Percentiles rank a stretch among this genome's conserved stretches.
Conservation (phyloP, 192 early-diverging fungal species). For the Coemansia sp. region DNA sequence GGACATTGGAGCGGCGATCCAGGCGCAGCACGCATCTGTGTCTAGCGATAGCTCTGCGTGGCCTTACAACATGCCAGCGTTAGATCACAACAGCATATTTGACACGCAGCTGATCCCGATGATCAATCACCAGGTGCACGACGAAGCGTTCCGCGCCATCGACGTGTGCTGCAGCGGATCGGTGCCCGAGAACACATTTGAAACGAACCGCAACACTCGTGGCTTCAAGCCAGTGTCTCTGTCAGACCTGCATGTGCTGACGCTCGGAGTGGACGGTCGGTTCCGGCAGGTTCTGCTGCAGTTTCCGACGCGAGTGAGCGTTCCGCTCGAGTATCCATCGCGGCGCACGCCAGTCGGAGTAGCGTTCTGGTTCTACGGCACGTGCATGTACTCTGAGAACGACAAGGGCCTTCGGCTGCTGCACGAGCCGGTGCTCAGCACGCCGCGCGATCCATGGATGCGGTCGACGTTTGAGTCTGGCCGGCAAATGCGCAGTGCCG, state of each 20-base stretch:
- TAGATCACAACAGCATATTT: neutral
- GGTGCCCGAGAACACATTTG: neutral
- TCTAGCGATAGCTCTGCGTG: neutral
- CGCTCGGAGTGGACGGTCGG: conserved; percentile 18
- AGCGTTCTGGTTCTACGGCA: conserved; percentile 18
- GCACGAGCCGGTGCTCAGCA: neutral
- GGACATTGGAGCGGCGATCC: conserved; percentile 11
- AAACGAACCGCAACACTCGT: neutral
- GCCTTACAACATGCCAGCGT: neutral
- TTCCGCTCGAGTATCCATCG: conserved; percentile 5
- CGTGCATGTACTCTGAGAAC: conserved; percentile 13
- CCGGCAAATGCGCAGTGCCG: neutral
- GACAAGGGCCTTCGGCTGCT: conserved; percentile 27
- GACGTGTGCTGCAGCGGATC: neutral
- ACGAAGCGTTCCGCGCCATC: neutral
- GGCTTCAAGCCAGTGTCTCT: conserved; percentile 12
- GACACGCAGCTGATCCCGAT: conserved; percentile 11
- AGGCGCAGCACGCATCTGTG: neutral
- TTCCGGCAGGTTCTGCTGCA: conserved; percentile 15
- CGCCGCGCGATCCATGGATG: conserved; percentile 13
- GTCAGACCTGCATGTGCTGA: conserved; percentile 17
- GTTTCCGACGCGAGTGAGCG: conserved; percentile 14
- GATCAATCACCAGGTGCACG: conserved; percentile 23
- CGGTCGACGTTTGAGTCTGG: neutral
- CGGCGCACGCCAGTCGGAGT: neutral